These are phyloP conservation scores for Penicillium glabrum DNA, from an alignment of 2,329 filamentous ascomycete species.

Conservation along the genomic window DNA sequence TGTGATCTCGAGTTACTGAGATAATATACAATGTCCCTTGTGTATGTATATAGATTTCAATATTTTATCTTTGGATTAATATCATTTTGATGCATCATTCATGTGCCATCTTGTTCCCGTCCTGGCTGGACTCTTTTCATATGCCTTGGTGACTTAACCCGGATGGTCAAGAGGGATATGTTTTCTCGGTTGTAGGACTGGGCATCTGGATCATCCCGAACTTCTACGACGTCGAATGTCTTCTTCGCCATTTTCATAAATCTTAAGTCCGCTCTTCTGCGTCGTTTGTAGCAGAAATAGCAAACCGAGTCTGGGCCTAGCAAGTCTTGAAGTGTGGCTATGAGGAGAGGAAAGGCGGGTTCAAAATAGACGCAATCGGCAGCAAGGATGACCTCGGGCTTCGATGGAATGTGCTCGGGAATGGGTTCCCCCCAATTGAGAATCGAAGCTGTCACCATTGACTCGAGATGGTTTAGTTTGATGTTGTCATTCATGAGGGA, in stretches of 20 bases:
- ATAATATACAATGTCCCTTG: neutral
- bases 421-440: constrained; percentile 71
- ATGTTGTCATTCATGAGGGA: constrained; percentile 85
- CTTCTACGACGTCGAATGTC: constrained; percentile 62
- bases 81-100: constrained; percentile 8
- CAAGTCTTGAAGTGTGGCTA: constrained; percentile 73
- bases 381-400: constrained; percentile 82
- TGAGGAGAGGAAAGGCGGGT: constrained; percentile 84
- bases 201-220: constrained; percentile 55
- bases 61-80: constrained; percentile 3
- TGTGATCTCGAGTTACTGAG: constrained; percentile 20
- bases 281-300: constrained; percentile 94
- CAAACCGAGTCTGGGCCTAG: constrained; percentile 66
- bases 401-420: constrained; percentile 38
- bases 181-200: constrained; percentile 38
- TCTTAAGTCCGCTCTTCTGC: constrained; percentile 75
- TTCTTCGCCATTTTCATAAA: constrained; percentile 72
- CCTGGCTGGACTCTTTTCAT: neutral
- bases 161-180: constrained; percentile 41
- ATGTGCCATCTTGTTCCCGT: neutral
- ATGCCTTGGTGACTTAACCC: constrained; percentile 20
- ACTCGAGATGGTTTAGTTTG: constrained; percentile 69
- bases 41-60: neutral
- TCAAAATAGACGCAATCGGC: constrained; percentile 98
- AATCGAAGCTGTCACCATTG: constrained; percentile 64